Evolutionary conservation across 2,329 filamentous ascomycete genomes (phyloP).

Genomic region (Cercospora janseana): DNA sequence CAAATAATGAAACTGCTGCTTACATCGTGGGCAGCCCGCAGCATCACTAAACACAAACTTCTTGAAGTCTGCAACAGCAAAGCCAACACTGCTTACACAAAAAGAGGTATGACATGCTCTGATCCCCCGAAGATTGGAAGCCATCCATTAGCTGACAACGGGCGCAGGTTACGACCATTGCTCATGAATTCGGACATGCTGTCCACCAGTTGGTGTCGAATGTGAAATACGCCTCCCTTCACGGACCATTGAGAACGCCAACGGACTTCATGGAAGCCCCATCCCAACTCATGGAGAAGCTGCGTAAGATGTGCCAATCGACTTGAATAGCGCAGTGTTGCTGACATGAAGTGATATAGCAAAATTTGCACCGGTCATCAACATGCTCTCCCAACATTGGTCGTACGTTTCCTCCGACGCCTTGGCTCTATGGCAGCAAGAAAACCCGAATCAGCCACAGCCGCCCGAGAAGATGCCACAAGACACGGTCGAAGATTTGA

Average conservation of each 20-base stretch:
- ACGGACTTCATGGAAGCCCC: constrained; percentile 12
- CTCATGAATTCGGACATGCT: constrained; percentile 15
- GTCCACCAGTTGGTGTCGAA: constrained; percentile 9
- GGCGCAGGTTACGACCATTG: background rate
- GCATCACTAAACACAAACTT: too few species aligned
- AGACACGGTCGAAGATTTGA: too few species aligned
- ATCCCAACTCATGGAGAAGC: constrained; percentile 14
- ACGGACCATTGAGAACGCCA: background rate
- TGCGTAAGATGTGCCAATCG: background rate
- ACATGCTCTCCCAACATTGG: too few species aligned
- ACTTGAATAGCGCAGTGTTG: constrained; percentile 4
- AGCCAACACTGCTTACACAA: constrained; percentile 7
- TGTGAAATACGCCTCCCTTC: constrained; percentile 3
- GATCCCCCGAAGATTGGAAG: too few species aligned
- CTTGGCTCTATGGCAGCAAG: too few species aligned
- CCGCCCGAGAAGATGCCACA: too few species aligned
- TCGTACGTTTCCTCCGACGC: too few species aligned
- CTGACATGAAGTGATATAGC: constrained; percentile 9
- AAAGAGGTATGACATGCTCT: too few species aligned
- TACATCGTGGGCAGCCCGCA: too few species aligned
- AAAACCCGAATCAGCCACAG: too few species aligned
- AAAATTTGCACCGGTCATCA: constrained; percentile 12
- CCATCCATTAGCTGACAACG: too few species aligned
- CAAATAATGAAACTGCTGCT: too few species aligned
- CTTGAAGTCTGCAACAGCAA: constrained; percentile 1